phyloP scores from a whole-genome alignment of 2,329 filamentous ascomycete species.

The Colletotrichum melonis region DNA sequence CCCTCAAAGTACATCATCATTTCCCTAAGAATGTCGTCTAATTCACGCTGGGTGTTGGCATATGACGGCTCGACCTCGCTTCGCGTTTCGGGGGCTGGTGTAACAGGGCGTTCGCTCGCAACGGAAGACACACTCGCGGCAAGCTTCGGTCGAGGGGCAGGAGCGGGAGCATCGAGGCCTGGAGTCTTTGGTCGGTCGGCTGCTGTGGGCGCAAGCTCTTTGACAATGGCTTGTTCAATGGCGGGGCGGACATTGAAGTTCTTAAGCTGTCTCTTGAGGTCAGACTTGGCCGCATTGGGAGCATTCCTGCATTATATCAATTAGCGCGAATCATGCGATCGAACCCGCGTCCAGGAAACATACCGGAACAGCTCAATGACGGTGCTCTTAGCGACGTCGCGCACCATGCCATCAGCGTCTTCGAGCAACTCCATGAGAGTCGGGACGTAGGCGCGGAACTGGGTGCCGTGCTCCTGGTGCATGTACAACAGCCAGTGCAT shows the following conservation, averaged over 20 bases:
- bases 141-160: conserved; percentile 56
- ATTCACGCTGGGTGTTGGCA: conserved; percentile 84
- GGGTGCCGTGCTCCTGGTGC: conserved; percentile 82
- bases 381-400: conserved; percentile 84
- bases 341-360: conserved; percentile 37
- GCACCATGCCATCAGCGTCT: conserved; percentile 88
- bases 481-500: conserved; percentile 90
- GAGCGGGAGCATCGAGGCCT: conserved; percentile 47
- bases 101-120: conserved; percentile 63
- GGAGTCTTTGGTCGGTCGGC: conserved; percentile 55
- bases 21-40: conserved; percentile 87
- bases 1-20: conserved; percentile 89
- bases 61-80: conserved; percentile 84
- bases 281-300: conserved; percentile 85
- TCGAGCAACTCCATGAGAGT: conserved; percentile 87
- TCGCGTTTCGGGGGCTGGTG: conserved; percentile 73
- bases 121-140: conserved; percentile 64
- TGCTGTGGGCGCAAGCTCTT: conserved; percentile 71
- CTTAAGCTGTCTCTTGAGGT: conserved; percentile 87
- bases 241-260: conserved; percentile 87
- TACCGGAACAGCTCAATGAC: conserved; percentile 90
- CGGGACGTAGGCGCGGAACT: conserved; percentile 86
- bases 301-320: conserved; percentile 81
- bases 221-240: conserved; percentile 84
- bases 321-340: conserved; percentile 73